Percentiles rank a stretch among this genome's conserved stretches.
These are phyloP conservation scores for Candida sp. DNA, from an alignment of 1,139 yeast species.

Conservation along the genomic window DNA sequence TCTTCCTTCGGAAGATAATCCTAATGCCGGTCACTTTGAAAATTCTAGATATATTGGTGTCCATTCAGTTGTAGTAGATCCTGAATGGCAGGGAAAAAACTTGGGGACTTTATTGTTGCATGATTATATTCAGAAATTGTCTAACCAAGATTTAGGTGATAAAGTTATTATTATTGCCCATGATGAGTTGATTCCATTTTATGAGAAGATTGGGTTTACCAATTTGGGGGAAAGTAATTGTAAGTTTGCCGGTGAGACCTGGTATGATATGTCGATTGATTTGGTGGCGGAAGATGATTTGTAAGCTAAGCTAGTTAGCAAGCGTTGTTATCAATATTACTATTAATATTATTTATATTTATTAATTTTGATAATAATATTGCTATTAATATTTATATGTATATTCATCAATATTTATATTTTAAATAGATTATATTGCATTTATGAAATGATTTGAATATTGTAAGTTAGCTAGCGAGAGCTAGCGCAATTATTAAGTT, in stretches of 20 bases:
- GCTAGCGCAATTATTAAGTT: too few relatives aligned
- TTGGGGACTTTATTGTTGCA: conserved; percentile 80
- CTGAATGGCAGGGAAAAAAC: conserved; percentile 76
- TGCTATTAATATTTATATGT: too few relatives aligned
- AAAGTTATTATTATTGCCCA: conserved; percentile 74
- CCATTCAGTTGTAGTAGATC: conserved; percentile 77
- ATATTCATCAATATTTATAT: too few relatives aligned
- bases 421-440: too few relatives aligned
- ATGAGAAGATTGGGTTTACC: conserved; percentile 74
- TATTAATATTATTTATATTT: too few relatives aligned
- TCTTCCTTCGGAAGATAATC: conserved; percentile 40
- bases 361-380: too few relatives aligned
- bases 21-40: conserved; percentile 71
- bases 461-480: too few relatives aligned
- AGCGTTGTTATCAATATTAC: too few relatives aligned
- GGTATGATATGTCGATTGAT: conserved; percentile 67
- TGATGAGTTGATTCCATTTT: conserved; percentile 66
- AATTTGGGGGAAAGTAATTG: conserved; percentile 62
- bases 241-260: conserved; percentile 54
- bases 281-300: conserved; percentile 59
- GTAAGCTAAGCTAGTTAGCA: conserved; percentile 1
- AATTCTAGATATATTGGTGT: conserved; percentile 72
- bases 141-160: conserved; percentile 84
- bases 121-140: conserved; percentile 87
- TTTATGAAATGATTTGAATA: too few relatives aligned